phyloP scores from a whole-genome alignment of 2,329 filamentous ascomycete genomes.

The Aspergillus quadricinctus region DNA sequence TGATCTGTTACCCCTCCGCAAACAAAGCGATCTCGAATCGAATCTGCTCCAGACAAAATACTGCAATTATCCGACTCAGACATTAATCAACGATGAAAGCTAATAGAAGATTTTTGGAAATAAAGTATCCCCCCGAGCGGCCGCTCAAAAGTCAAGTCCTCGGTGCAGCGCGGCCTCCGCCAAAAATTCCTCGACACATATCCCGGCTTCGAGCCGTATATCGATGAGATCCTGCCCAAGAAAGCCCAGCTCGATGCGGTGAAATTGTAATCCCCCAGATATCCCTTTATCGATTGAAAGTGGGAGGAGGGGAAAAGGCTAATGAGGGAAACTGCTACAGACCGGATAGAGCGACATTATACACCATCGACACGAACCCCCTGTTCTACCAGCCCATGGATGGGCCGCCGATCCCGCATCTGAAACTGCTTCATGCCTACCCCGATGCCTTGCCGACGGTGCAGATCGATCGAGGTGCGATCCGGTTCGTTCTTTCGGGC shows the following conservation, averaged over 20 bases:
- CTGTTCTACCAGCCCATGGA: slow-evolving; percentile 88
- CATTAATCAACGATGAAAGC: slow-evolving; percentile 8
- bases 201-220: slow-evolving; percentile 77
- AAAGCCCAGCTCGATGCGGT: slow-evolving; percentile 86
- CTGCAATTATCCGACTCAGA: slow-evolving; percentile 1
- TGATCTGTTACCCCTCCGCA: background rate
- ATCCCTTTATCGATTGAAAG: too few relatives aligned
- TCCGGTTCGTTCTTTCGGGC: slow-evolving; percentile 90
- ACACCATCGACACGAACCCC: slow-evolving; percentile 70
- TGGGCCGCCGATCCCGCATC: slow-evolving; percentile 76
- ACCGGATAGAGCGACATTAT: slow-evolving; percentile 84
- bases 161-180: slow-evolving; percentile 81
- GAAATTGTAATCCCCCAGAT: slow-evolving; percentile 71
- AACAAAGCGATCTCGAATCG: background rate
- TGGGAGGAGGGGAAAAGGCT: background rate
- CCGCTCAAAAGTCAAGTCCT: slow-evolving; percentile 97
- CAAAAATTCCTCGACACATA: slow-evolving; percentile 78
- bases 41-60: background rate
- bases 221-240: slow-evolving; percentile 93
- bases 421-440: slow-evolving; percentile 84
- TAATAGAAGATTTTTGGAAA: slow-evolving; percentile 8
- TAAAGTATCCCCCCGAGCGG: slow-evolving; percentile 67
- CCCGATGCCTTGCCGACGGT: slow-evolving; percentile 77
- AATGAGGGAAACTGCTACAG: slow-evolving; percentile 30
- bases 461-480: slow-evolving; percentile 90